A percentile compares a stretch with the other conserved stretches of the same genome.
Evolutionary conservation across 371 early-diverging fungal genomes (phyloP).

Genomic region (Encephalitozoon hellem): DNA sequence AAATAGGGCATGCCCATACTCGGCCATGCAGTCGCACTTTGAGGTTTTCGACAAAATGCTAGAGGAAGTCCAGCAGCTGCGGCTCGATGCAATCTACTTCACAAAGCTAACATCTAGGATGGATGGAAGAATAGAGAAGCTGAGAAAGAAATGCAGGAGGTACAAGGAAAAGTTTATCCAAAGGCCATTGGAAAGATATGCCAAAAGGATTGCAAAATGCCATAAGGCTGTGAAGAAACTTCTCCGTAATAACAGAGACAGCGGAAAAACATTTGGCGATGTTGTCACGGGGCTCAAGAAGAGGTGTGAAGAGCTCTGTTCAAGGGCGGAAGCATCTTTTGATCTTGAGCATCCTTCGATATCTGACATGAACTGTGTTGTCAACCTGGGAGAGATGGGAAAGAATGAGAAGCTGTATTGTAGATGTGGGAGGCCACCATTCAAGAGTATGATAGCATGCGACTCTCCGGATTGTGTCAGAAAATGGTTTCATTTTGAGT

Average conservation of each 20-base stretch:
- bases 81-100: slow-evolving; percentile 38
- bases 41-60: slow-evolving; percentile 46
- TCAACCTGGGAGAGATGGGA: slow-evolving; percentile 5
- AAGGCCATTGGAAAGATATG: background rate
- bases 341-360: background rate
- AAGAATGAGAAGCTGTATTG: slow-evolving; percentile 43
- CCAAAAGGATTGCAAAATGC: background rate
- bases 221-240: background rate
- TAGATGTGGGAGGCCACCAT: slow-evolving; percentile 52
- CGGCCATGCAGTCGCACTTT: background rate
- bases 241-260: background rate
- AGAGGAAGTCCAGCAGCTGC: slow-evolving; percentile 43
- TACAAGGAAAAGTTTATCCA: slow-evolving; percentile 5
- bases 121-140: background rate
- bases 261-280: background rate
- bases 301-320: background rate
- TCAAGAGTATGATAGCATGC: slow-evolving; percentile 61
- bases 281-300: background rate
- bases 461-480: slow-evolving; percentile 65
- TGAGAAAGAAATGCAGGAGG: slow-evolving; percentile 4
- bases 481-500: slow-evolving; percentile 86
- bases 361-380: slow-evolving; percentile 8
- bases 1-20: background rate
- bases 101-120: slow-evolving; percentile 4
- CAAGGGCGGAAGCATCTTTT: background rate